Evolutionary conservation across 1,139 yeast species (phyloP).

Genomic region (Saccharomyces uvarum): DNA sequence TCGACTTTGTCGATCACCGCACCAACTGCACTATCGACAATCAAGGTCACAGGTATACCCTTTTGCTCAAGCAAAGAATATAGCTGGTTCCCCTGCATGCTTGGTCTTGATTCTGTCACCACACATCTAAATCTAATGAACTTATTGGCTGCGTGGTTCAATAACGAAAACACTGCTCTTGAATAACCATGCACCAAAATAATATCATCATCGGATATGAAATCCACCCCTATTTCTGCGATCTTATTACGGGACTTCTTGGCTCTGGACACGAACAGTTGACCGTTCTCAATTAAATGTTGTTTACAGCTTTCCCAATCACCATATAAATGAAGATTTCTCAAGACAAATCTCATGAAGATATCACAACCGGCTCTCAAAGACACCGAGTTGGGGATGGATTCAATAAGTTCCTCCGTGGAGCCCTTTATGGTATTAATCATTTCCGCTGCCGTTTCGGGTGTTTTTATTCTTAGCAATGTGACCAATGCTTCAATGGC

Average conservation of each 20-base stretch:
- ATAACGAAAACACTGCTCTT: conserved; percentile 75
- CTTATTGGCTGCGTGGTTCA: conserved; percentile 65
- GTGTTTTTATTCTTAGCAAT: conserved; percentile 70
- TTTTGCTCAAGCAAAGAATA: conserved; percentile 58
- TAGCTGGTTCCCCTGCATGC: conserved; percentile 71
- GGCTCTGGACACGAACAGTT: conserved; percentile 83
- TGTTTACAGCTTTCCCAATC: conserved; percentile 95
- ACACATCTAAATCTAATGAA: conserved; percentile 80
- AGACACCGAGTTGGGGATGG: conserved; percentile 86
- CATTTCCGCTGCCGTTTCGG: conserved; percentile 87
- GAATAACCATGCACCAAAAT: conserved; percentile 88
- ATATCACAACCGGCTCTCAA: conserved; percentile 96
- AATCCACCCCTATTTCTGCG: conserved; percentile 81
- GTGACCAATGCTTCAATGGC: conserved; percentile 93
- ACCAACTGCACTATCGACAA: conserved; percentile 92
- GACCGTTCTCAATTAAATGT: conserved; percentile 89
- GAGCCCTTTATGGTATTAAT: conserved; percentile 75
- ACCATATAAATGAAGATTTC: conserved; percentile 80
- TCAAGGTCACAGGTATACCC: conserved; percentile 87
- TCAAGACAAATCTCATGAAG: conserved; percentile 83
- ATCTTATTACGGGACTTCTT: conserved; percentile 81
- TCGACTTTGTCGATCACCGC: conserved; percentile 86
- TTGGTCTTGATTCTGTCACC: conserved; percentile 89
- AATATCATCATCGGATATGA: conserved; percentile 87
- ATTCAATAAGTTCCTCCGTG: conserved; percentile 60